phyloP scores from a whole-genome alignment of 2,329 filamentous ascomycete species.

The Leptodontidium sp. region DNA sequence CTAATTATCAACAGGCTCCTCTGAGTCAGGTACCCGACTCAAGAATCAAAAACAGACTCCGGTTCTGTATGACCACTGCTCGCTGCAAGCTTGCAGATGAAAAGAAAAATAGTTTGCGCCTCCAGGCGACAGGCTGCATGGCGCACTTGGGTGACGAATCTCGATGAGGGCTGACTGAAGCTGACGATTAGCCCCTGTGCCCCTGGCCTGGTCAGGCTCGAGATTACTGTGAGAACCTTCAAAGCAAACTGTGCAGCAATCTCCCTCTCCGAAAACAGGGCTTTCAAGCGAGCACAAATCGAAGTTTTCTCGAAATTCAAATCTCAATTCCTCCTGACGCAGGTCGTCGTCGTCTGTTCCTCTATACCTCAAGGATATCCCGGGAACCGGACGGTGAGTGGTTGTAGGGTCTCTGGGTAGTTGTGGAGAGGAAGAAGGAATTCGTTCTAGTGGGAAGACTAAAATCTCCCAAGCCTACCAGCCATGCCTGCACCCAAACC shows the following conservation, averaged over 20 bases:
- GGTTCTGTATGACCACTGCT: neutral
- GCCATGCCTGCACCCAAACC: too few species aligned
- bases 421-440: neutral
- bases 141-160: conserved; percentile 8
- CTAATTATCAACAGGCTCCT: too few species aligned
- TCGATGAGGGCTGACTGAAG: conserved; percentile 1
- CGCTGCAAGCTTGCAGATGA: neutral
- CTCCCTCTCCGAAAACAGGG: neutral
- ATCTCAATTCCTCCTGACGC: too few species aligned
- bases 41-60: neutral
- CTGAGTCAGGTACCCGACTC: neutral
- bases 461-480: neutral
- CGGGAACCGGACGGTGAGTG: neutral
- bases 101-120: neutral
- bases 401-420: neutral
- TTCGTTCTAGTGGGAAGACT: conserved; percentile 4
- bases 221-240: neutral
- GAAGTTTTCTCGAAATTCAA: neutral
- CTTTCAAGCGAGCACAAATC: neutral
- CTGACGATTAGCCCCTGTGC: neutral
- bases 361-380: neutral
- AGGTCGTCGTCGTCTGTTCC: too few species aligned
- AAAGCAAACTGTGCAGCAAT: neutral
- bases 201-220: neutral
- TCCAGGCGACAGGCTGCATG: neutral